Percentiles rank a stretch among this genome's conserved stretches.
Evolutionary conservation across 139 green algal species (phyloP).

Genomic region (Coelastrella sp.): DNA sequence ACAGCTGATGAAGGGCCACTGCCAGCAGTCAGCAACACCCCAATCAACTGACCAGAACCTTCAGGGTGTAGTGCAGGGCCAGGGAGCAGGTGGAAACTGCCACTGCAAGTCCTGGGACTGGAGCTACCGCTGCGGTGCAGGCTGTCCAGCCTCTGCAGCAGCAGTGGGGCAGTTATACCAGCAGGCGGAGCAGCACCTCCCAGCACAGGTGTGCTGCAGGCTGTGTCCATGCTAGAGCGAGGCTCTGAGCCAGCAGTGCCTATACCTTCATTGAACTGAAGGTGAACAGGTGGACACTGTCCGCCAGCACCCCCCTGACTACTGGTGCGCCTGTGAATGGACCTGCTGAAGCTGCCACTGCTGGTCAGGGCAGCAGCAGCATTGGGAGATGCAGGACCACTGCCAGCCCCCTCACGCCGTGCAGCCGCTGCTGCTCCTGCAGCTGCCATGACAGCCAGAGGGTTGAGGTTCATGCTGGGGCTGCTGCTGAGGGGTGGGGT

Average conservation of each 20-base stretch:
- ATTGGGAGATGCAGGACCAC: conserved; percentile 5
- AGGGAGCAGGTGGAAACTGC: background rate
- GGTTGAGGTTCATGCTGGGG: conserved; percentile 22
- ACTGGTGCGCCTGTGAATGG: conserved; percentile 14
- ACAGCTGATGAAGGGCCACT: background rate
- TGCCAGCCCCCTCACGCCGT: conserved; percentile 14
- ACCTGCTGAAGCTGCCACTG: background rate
- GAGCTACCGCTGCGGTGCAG: conserved; percentile 30
- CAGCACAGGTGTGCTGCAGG: background rate
- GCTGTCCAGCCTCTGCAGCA: conserved; percentile 40
- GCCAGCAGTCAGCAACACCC: background rate
- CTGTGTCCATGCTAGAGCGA: background rate
- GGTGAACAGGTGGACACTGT: background rate
- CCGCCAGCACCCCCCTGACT: conserved; percentile 1
- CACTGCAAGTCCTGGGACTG: background rate
- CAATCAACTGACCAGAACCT: conserved; percentile 31
- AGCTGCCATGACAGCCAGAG: conserved; percentile 26
- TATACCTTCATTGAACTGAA: conserved; percentile 15
- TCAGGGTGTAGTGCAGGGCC: conserved; percentile 5
- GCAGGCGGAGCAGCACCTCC: too few species aligned
- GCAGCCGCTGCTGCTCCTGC: conserved; percentile 24
- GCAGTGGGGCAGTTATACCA: background rate
- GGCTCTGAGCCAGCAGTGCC: background rate
- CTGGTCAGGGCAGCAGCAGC: background rate
- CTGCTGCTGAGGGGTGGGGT: conserved; percentile 16